These are phyloP conservation scores for Eucalyptus lansdowneana DNA, from an alignment of 345 rosid genomes.

Conservation along the genomic window DNA sequence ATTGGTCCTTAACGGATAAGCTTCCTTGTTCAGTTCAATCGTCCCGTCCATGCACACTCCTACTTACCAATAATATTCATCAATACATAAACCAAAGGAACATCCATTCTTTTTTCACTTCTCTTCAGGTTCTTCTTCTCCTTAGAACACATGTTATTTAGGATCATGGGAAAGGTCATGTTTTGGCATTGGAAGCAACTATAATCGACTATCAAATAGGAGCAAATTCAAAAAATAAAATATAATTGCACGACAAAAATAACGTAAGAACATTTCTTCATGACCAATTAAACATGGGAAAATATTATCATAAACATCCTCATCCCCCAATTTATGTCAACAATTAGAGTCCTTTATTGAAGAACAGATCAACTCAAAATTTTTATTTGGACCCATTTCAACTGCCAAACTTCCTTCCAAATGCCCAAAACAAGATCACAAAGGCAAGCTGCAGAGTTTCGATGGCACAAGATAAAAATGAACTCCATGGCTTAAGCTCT, in stretches of 20 bases:
- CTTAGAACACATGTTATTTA: background rate
- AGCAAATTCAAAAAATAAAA: background rate
- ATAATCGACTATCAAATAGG: background rate
- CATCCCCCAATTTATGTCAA: background rate
- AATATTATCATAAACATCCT: background rate
- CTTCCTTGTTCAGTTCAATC: too few species aligned
- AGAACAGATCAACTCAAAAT: background rate
- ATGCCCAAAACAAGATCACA: background rate
- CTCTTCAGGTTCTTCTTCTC: background rate
- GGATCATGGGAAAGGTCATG: background rate
- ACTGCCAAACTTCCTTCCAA: background rate
- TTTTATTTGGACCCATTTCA: background rate
- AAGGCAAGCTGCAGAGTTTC: background rate
- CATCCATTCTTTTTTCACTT: background rate
- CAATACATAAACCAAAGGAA: background rate
- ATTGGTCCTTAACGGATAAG: too few species aligned
- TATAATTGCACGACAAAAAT: background rate
- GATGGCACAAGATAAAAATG: background rate
- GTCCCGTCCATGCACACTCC: too few species aligned
- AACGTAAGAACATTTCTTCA: background rate
- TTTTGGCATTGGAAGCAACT: background rate
- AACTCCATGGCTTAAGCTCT: slow-evolving; percentile 35
- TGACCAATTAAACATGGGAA: background rate
- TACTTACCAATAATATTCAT: background rate
- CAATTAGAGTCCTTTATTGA: background rate